phyloP scores from a whole-genome alignment of 495 filamentous ascomycete species.

The Talaromyces wortmannii region DNA sequence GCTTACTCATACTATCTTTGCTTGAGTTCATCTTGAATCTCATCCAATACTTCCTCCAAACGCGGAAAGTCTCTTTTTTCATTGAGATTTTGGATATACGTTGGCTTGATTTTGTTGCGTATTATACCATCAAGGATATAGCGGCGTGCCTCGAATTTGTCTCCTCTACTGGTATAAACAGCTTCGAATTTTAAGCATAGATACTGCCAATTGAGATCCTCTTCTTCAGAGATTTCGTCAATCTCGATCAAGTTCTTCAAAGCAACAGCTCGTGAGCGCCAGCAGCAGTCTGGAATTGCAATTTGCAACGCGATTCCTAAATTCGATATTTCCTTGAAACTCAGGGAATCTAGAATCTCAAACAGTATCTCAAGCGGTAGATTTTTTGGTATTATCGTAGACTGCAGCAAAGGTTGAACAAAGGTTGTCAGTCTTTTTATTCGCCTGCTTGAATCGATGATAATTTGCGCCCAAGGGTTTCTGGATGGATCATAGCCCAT shows the following conservation, averaged over 20 bases:
- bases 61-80: neutral
- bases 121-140: neutral
- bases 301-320: neutral
- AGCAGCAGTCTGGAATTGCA: neutral
- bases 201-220: neutral
- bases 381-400: neutral
- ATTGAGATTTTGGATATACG: neutral
- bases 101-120: neutral
- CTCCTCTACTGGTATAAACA: neutral
- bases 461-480: neutral
- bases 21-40: neutral
- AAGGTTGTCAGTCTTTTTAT: neutral
- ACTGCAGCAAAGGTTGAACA: neutral
- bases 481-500: neutral
- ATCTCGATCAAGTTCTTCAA: neutral
- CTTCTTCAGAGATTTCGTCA: neutral
- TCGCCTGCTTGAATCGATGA: neutral
- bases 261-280: conserved; percentile 1
- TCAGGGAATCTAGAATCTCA: neutral
- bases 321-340: neutral
- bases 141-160: neutral
- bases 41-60: neutral
- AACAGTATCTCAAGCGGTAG: neutral
- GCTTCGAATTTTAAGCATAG: neutral
- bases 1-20: neutral